phyloP scores from a whole-genome alignment of 441 rosid genomes.

The Codiaeum variegatum region DNA sequence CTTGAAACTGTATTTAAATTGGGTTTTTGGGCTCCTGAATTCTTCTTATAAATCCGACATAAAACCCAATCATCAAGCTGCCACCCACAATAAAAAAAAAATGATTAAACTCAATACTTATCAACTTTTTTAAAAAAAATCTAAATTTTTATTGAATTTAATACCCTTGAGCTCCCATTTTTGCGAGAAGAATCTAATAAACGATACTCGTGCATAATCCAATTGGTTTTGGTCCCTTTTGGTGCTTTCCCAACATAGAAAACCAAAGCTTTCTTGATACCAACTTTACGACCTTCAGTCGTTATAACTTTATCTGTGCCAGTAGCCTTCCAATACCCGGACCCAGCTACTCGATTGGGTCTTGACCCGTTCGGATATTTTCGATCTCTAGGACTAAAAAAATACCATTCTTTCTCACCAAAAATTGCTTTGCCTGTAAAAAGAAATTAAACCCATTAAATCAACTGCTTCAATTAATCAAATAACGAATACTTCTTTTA shows the following conservation, averaged over 20 bases:
- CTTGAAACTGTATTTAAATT: slow-evolving; percentile 28
- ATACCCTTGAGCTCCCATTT: slow-evolving; percentile 69
- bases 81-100: background rate
- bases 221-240: slow-evolving; percentile 90
- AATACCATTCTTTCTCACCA: slow-evolving; percentile 97
- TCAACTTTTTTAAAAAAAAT: too few relatives aligned
- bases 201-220: slow-evolving; percentile 99
- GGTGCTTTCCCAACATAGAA: slow-evolving; percentile 92
- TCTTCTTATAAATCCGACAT: slow-evolving; percentile 88
- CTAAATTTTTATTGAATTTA: background rate
- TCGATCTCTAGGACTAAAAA: slow-evolving; percentile 86
- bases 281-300: slow-evolving; percentile 70
- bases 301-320: slow-evolving; percentile 84
- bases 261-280: slow-evolving; percentile 89
- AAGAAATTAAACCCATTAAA: background rate
- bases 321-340: slow-evolving; percentile 98
- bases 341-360: slow-evolving; percentile 87
- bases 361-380: slow-evolving; percentile 95
- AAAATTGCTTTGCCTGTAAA: slow-evolving; percentile 72
- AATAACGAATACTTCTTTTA: background rate
- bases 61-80: slow-evolving; percentile 98
- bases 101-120: background rate
- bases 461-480: background rate
- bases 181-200: slow-evolving; percentile 48
- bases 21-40: slow-evolving; percentile 56